Conservation (phyloP, 177 flowering plant species). For the Vitis hybrid region DNA sequence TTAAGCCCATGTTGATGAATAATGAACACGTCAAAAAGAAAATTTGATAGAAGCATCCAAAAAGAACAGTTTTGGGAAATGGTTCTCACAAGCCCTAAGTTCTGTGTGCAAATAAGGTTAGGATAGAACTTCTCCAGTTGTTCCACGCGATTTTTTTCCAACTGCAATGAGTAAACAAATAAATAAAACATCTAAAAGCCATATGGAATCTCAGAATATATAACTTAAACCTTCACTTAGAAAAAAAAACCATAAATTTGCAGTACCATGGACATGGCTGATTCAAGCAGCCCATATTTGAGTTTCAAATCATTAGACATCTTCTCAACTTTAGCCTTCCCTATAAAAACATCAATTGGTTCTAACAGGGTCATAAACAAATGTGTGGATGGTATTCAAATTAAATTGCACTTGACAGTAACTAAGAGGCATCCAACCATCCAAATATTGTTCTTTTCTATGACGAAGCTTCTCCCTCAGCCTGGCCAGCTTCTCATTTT, state of each 20-base stretch:
- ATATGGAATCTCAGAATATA: not conserved
- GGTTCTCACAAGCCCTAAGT: conserved; percentile 73
- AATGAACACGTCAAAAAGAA: not conserved
- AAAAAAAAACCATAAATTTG: not conserved
- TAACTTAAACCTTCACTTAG: not conserved
- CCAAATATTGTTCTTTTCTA: conserved; percentile 49
- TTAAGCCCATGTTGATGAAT: not conserved
- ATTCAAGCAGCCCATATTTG: conserved; percentile 73
- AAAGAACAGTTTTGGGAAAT: not conserved
- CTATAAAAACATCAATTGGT: conserved; percentile 36
- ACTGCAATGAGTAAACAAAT: conserved; percentile 43
- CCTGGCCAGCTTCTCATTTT: conserved; percentile 72
- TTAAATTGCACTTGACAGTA: conserved; percentile 8
- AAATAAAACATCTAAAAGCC: not conserved
- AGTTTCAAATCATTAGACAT: conserved; percentile 59
- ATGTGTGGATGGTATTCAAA: not conserved
- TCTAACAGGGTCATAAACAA: not conserved
- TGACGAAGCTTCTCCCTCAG: conserved; percentile 70
- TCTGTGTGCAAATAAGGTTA: conserved; percentile 85
- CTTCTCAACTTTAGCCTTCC: conserved; percentile 67
- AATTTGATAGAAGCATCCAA: not conserved
- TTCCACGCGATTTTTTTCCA: conserved; percentile 71
- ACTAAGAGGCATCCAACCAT: conserved; percentile 47
- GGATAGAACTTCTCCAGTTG: conserved; percentile 88
- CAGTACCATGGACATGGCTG: conserved; percentile 60